phyloP scores from a whole-genome alignment of 805 yeast species.

The Wickerhamiella siamensis region DNA sequence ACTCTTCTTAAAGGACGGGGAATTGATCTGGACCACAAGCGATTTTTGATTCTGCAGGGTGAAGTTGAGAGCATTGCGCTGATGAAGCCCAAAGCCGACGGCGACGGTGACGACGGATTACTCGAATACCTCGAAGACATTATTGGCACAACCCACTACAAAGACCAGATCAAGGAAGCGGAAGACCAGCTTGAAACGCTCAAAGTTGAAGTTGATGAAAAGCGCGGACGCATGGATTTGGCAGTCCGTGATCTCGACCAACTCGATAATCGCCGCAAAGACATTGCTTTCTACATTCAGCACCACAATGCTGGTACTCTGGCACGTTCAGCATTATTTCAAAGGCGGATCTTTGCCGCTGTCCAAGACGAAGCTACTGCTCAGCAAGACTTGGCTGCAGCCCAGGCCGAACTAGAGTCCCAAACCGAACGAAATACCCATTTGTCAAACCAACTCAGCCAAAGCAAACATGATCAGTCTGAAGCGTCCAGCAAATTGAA shows the following conservation, averaged over 20 bases:
- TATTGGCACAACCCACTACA: slow-evolving; percentile 83
- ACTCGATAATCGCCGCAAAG: slow-evolving; percentile 49
- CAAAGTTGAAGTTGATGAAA: slow-evolving; percentile 68
- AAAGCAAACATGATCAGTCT: background rate
- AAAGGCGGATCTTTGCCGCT: slow-evolving; percentile 20
- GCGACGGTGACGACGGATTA: slow-evolving; percentile 82
- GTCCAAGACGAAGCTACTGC: background rate
- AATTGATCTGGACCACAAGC: slow-evolving; percentile 84
- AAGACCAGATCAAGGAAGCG: slow-evolving; percentile 55
- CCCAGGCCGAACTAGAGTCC: slow-evolving; percentile 27
- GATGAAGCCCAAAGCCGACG: slow-evolving; percentile 95
- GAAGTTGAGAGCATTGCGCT: slow-evolving; percentile 97
- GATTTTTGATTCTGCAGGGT: slow-evolving; percentile 91
- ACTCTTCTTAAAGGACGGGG: slow-evolving; percentile 62
- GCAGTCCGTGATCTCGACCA: slow-evolving; percentile 59
- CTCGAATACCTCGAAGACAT: slow-evolving; percentile 92
- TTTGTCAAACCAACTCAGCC: slow-evolving; percentile 11
- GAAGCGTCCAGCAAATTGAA: slow-evolving; percentile 18
- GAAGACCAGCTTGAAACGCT: slow-evolving; percentile 49
- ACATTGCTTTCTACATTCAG: slow-evolving; percentile 50
- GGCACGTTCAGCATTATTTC: slow-evolving; percentile 42
- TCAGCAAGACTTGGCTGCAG: slow-evolving; percentile 16
- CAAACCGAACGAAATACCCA: slow-evolving; percentile 16
- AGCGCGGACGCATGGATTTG: slow-evolving; percentile 61
- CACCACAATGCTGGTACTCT: slow-evolving; percentile 47